phyloP scores from a whole-genome alignment of 306 rosid genomes.

The Sicyos edulis region DNA sequence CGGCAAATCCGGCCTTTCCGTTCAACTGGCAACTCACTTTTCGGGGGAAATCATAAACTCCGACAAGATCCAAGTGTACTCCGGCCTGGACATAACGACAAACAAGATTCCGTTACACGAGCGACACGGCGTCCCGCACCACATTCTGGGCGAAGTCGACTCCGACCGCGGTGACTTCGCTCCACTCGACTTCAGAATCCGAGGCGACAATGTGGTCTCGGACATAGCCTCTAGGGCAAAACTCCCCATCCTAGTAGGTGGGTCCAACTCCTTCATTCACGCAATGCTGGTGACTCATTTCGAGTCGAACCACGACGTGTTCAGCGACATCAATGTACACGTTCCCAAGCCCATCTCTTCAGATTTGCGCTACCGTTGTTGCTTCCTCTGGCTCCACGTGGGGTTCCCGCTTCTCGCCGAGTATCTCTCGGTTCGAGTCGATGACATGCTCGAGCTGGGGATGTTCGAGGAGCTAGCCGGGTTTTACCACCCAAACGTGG shows the following conservation, averaged over 20 bases:
- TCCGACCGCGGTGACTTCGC: neutral
- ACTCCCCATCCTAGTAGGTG: conserved; percentile 9
- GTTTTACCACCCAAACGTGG: neutral
- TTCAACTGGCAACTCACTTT: neutral
- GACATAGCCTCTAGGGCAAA: neutral
- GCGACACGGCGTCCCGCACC: conserved; percentile 6
- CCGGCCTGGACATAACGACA: conserved; percentile 2
- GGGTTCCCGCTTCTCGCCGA: neutral
- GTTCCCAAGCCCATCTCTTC: neutral
- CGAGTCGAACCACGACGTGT: neutral
- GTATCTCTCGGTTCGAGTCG: neutral
- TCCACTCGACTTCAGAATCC: conserved; percentile 6
- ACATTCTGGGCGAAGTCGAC: neutral
- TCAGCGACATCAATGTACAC: neutral
- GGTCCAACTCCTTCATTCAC: conserved; percentile 16
- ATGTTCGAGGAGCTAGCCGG: conserved; percentile 6
- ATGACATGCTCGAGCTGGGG: conserved; percentile 3
- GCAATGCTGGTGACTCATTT: neutral
- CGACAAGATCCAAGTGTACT: conserved; percentile 7
- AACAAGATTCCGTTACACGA: conserved; percentile 17
- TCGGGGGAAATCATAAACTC: neutral
- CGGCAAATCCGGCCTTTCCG: conserved; percentile 17
- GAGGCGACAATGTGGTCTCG: conserved; percentile 2
- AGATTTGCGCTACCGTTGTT: conserved; percentile 10
- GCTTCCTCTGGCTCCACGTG: conserved; percentile 6